Evolutionary conservation across 2,329 filamentous ascomycete species (phyloP), one percentile per base, ranked within the genome.

Genomic region (Lachnellula suecica): DNA sequence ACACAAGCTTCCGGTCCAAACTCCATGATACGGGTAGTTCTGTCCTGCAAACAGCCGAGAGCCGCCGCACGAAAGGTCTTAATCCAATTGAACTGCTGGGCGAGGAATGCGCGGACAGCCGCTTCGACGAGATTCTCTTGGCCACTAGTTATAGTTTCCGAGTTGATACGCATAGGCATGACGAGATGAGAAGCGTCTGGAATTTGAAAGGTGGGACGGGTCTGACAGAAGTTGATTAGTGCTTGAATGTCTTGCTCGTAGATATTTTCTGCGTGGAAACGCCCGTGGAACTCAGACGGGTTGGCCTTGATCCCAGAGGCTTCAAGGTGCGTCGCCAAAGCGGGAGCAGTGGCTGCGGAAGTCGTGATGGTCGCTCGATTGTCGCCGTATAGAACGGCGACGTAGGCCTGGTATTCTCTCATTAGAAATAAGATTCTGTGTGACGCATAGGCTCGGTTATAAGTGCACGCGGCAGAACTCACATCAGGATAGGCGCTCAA

Each of bases 1-100:
- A 74, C 48, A 48, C 62, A 64, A 22, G 67, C 63, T 40, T 74
- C 71, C 1, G 63, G 60, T 2, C 72, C 73, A 56, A 75, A 73
- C 5, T 60, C 61, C 17, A 72, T 50, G 25, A 71, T 38, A 2
- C 23, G 45, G 10, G 54, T 31, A 8, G 60, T 31, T 31, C 27
- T 31, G 13, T 31, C 27, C 13, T 31, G 7, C 13, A 31, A 13
- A 8, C 8, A 31, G 27, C 27, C 13, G 7, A 13, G 13, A 7
- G 13, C 27, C 7, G 27, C 27, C 27, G 27, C 43, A 1, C 57
- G 50, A 4, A 37, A 19, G 5, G 55, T 42, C 17, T 65, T 44
- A 46, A 60, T 60, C 73, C 73, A 76, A 3, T 68, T 47, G 1
- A 63, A 61, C 27, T 64, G 68, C 15, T 71, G 57, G 2, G 67